Evolutionary conservation across 495 filamentous ascomycete genomes (phyloP), one percentile per base, ranked within the genome.

Genomic region (Rusavskia elegans): DNA sequence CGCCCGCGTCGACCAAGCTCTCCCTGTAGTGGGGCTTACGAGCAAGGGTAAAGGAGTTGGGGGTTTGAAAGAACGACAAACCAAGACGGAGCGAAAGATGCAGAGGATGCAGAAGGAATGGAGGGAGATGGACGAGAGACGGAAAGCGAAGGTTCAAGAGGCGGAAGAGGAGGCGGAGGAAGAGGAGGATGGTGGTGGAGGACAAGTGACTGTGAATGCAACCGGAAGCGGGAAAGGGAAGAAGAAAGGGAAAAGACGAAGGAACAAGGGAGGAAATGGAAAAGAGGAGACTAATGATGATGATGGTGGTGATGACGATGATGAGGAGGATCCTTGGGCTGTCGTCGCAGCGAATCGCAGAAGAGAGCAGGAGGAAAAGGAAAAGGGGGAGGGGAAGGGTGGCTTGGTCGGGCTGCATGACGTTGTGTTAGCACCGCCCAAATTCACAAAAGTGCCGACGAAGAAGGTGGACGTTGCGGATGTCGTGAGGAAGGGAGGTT

Each of bases 31-130:
- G 17, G 76, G 73, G 0, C 66, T 85, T 2, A 13, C 10, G 14
- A 19, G 14, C 17, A 42, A 42, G 17, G 20, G 40, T 0, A 42
- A 42, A 19, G 40, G 20, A 2, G 7, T 42, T 0, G 40, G 2
- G 40, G 40, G 40, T 3, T 35, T 35, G 8, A 9, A 19, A 19
- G n/a, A 21, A 42, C 82, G 58, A 77, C 72, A 78, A 45, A 90
- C 87, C 41, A 84, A 82, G 67, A 89, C 84, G 50, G 86, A 95
- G 72, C 83, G 77, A 64, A 82, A 81, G 62, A 78, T 95, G 72
- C 82, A 84, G 49, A 80, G 80, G 60, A 68, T 95, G 66, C 87
- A 93, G 63, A 72, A 69, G 27, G 80, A 85, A 41, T 95, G 89
- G 89, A 74, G 87, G 37, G 77, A 81, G 58, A 80, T 87, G 36